These are phyloP conservation scores for Ceratocystis smalleyi DNA, from an alignment of 2,329 filamentous ascomycete species.

Conservation along the genomic window DNA sequence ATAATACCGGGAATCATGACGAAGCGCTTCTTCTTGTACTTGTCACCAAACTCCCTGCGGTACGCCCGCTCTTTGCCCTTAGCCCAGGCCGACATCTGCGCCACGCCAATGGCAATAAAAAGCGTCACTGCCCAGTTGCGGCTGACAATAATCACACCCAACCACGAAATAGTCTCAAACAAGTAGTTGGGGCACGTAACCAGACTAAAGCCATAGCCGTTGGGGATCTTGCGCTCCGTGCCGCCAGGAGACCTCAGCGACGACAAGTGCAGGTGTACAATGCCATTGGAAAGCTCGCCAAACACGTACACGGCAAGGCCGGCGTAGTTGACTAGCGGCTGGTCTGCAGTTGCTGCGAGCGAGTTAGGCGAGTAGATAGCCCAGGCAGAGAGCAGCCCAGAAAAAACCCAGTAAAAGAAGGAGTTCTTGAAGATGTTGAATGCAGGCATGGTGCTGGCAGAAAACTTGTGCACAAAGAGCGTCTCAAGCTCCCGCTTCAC, in stretches of 20 bases:
- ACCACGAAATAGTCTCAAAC: conserved; percentile 79
- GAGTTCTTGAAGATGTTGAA: conserved; percentile 90
- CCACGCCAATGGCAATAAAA: conserved; percentile 57
- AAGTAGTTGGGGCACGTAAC: conserved; percentile 98
- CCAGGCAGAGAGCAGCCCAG: conserved; percentile 66
- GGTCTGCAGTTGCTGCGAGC: conserved; percentile 41
- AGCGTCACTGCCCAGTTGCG: conserved; percentile 63
- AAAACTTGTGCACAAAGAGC: conserved; percentile 87
- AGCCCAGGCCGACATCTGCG: conserved; percentile 77
- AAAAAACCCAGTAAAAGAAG: conserved; percentile 79
- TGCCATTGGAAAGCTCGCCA: conserved; percentile 66
- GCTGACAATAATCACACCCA: conserved; percentile 64
- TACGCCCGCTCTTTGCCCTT: conserved; percentile 84
- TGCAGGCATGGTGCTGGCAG: conserved; percentile 81
- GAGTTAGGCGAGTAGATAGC: conserved; percentile 70
- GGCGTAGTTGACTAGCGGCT: conserved; percentile 41
- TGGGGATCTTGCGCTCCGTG: conserved; percentile 76
- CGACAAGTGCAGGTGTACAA: conserved; percentile 64
- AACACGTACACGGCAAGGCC: conserved; percentile 59
- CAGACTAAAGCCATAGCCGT: conserved; percentile 64
- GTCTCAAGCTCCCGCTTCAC: conserved; percentile 92
- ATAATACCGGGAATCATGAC: conserved; percentile 66
- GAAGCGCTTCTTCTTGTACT: conserved; percentile 88
- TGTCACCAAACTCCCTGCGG: conserved; percentile 77
- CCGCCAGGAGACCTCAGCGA: conserved; percentile 62